phyloP scores from a whole-genome alignment of 306 rosid species.

The Gleditsia sinensis region DNA sequence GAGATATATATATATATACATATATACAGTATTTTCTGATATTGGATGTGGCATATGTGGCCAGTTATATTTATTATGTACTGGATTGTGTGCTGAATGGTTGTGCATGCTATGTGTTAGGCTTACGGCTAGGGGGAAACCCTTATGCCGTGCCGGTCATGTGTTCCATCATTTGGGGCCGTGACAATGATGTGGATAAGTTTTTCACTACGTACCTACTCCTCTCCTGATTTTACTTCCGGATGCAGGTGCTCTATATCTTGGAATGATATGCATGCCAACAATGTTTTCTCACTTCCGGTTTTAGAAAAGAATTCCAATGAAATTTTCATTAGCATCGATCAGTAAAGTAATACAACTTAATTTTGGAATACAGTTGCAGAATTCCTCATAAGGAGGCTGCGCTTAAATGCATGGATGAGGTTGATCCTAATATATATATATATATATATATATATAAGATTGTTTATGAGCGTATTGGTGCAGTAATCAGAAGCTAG shows the following conservation, averaged over 20 bases:
- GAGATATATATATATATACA: too few relatives aligned
- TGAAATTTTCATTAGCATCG: not conserved
- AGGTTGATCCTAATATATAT: conserved; percentile 48
- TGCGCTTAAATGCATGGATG: conserved; percentile 56
- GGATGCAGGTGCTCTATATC: conserved; percentile 50
- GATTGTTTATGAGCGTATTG: not conserved
- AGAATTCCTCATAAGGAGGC: conserved; percentile 58
- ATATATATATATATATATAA: too few relatives aligned
- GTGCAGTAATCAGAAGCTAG: not conserved
- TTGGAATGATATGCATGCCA: too few relatives aligned
- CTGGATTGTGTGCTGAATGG: too few relatives aligned
- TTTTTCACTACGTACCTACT: conserved; percentile 45
- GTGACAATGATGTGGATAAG: conserved; percentile 46
- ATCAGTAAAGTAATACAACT: not conserved
- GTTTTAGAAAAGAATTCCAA: not conserved
- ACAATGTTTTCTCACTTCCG: not conserved
- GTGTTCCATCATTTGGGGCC: too few relatives aligned
- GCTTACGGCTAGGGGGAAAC: too few relatives aligned
- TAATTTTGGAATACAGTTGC: conserved; percentile 40
- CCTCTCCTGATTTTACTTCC: conserved; percentile 39
- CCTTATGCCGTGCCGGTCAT: too few relatives aligned
- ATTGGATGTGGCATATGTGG: too few relatives aligned
- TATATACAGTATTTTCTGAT: too few relatives aligned
- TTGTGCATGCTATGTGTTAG: too few relatives aligned
- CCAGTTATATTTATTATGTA: too few relatives aligned